phyloP scores from a whole-genome alignment of 169 alveolate species.

The Toxoplasma gondii region DNA sequence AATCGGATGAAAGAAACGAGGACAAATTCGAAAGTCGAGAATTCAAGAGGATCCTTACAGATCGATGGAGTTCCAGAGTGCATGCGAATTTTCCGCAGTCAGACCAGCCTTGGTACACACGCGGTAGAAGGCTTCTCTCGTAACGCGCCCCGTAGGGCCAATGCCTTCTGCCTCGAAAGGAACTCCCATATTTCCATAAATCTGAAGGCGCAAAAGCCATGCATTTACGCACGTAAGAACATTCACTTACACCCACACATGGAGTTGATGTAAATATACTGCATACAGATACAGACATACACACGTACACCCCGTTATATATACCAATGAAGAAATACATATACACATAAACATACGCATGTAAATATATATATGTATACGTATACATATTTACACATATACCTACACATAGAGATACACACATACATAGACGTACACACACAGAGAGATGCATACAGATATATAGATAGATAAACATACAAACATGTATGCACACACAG shows the following conservation, averaged over 20 bases:
- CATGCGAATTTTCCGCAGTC: constrained; percentile 49
- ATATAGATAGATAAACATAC: not conserved
- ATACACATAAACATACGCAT: too few species aligned
- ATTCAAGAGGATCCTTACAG: constrained; percentile 32
- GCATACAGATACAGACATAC: not conserved
- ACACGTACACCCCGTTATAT: not conserved
- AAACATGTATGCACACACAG: too few species aligned
- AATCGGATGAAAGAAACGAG: too few species aligned
- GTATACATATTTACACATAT: not conserved
- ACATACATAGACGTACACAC: not conserved
- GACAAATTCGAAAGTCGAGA: too few species aligned
- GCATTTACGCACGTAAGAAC: not conserved
- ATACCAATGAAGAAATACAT: too few species aligned
- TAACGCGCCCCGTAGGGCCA: constrained; percentile 61
- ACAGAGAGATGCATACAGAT: not conserved
- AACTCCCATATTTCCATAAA: constrained; percentile 61
- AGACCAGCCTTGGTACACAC: constrained; percentile 64
- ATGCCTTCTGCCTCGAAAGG: constrained; percentile 59
- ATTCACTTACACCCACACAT: not conserved
- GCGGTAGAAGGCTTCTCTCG: constrained; percentile 54
- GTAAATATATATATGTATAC: not conserved
- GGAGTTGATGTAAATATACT: not conserved
- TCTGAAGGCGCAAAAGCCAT: constrained; percentile 23
- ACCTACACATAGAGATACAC: too few species aligned
- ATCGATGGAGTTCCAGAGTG: constrained; percentile 66